Evolutionary conservation across 2,329 filamentous ascomycete genomes (phyloP).

Genomic region (Zarea fungicola): DNA sequence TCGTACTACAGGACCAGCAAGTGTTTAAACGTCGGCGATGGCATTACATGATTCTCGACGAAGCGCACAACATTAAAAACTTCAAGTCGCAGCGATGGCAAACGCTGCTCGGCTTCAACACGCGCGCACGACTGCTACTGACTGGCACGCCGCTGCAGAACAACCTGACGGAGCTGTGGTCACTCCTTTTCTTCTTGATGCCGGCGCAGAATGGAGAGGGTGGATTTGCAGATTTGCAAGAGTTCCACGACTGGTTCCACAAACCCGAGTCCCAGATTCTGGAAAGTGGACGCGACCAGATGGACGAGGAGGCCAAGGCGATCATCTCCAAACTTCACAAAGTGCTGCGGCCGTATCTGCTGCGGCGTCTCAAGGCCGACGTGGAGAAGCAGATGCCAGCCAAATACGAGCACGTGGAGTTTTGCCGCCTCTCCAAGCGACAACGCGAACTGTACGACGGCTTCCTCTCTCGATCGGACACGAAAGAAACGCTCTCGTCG

Average conservation of each 20-base stretch:
- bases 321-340: conserved; percentile 94
- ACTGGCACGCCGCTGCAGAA: conserved; percentile 97
- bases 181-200: conserved; percentile 91
- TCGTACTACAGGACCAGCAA: conserved; percentile 88
- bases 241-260: conserved; percentile 95
- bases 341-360: conserved; percentile 83
- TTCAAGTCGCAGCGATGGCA: conserved; percentile 98
- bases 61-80: conserved; percentile 99
- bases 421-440: conserved; percentile 90
- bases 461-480: conserved; percentile 86
- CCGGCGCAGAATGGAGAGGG: conserved; percentile 82
- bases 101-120: conserved; percentile 88
- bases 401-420: conserved; percentile 96
- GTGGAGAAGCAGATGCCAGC: conserved; percentile 99
- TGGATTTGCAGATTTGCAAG: conserved; percentile 88
- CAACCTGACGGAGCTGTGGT: conserved; percentile 95
- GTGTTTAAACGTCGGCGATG: conserved; percentile 88
- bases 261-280: conserved; percentile 94
- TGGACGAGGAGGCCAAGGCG: conserved; percentile 88
- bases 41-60: conserved; percentile 98
- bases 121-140: conserved; percentile 75
- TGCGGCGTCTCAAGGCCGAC: conserved; percentile 88
- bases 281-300: conserved; percentile 86
- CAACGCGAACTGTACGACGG: conserved; percentile 95
- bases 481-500: conserved; percentile 78